These are phyloP conservation scores for Adiantum capillusveneris DNA, from an alignment of 75 land plant genomes.

Conservation along the genomic window DNA sequence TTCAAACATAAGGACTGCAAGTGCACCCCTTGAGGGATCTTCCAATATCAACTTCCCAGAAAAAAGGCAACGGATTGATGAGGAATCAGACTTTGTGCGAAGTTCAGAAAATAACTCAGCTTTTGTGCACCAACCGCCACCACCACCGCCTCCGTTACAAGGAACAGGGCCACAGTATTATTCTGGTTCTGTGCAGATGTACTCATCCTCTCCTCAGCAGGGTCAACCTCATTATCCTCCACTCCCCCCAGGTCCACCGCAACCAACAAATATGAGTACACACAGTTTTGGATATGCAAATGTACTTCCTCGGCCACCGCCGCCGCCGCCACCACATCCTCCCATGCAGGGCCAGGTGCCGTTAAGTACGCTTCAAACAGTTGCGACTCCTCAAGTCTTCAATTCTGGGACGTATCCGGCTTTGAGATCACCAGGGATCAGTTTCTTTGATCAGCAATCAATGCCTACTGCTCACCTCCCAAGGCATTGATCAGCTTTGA, in stretches of 20 bases:
- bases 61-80: constrained; percentile 23
- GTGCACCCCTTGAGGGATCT: constrained; percentile 13
- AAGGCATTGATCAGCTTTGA: too few relatives aligned
- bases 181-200: too few relatives aligned
- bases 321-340: constrained; percentile 40
- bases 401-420: constrained; percentile 43
- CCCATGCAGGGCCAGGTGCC: constrained; percentile 32
- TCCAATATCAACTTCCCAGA: constrained; percentile 9
- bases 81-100: constrained; percentile 14
- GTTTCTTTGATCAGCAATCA: constrained; percentile 34
- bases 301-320: constrained; percentile 27
- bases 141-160: constrained; percentile 13
- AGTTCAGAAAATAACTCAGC: constrained; percentile 7
- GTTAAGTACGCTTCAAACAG: not conserved
- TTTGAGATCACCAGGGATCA: constrained; percentile 59
- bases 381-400: constrained; percentile 13
- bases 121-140: constrained; percentile 5
- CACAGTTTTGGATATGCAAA: constrained; percentile 20
- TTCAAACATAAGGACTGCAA: constrained; percentile 24
- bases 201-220: constrained; percentile 19
- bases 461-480: constrained; percentile 10
- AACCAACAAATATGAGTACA: constrained; percentile 18
- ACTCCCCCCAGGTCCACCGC: constrained; percentile 27
- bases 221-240: constrained; percentile 17
- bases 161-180: too few relatives aligned